Conservation (phyloP, 768 basidiomycete species). For the Serendipita vermifera region DNA sequence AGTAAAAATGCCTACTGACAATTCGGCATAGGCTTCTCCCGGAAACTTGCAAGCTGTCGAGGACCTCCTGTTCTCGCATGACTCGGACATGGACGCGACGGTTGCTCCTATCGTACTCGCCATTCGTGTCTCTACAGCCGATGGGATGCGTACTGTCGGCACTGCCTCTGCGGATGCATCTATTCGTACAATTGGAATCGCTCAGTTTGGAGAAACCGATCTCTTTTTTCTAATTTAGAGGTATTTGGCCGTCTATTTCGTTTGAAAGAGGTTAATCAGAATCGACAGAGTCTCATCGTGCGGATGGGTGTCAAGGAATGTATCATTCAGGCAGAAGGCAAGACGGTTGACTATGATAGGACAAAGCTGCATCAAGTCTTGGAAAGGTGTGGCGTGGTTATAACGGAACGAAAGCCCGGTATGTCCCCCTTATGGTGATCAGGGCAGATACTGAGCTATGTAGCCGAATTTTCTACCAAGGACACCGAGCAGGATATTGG, state of each 20-base stretch:
- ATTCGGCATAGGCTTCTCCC: constrained; percentile 48
- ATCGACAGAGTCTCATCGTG: constrained; percentile 73
- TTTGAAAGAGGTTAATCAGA: background rate
- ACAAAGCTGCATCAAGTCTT: constrained; percentile 75
- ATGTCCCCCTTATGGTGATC: too few relatives aligned
- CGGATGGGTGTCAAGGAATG: constrained; percentile 98
- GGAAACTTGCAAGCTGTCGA: constrained; percentile 59
- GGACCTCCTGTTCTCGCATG: constrained; percentile 73
- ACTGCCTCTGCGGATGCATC: constrained; percentile 88
- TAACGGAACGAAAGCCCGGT: constrained; percentile 86
- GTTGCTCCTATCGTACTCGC: constrained; percentile 84
- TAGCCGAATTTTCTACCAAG: constrained; percentile 75
- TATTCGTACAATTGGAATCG: constrained; percentile 68
- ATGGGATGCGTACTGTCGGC: constrained; percentile 55
- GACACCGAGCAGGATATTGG: constrained; percentile 71
- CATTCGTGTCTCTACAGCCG: constrained; percentile 43
- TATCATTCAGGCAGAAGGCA: constrained; percentile 58
- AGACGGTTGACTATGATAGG: constrained; percentile 75
- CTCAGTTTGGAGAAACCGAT: constrained; percentile 90
- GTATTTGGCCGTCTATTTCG: constrained; percentile 28
- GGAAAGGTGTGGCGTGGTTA: constrained; percentile 80
- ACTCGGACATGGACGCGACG: constrained; percentile 57
- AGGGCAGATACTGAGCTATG: too few relatives aligned
- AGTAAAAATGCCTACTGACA: constrained; percentile 5
- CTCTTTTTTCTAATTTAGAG: constrained; percentile 94